Evolutionary conservation across 257 asterid genomes (phyloP), one percentile per base, ranked within the genome.

Genomic region (Solanum sparsipilum): DNA sequence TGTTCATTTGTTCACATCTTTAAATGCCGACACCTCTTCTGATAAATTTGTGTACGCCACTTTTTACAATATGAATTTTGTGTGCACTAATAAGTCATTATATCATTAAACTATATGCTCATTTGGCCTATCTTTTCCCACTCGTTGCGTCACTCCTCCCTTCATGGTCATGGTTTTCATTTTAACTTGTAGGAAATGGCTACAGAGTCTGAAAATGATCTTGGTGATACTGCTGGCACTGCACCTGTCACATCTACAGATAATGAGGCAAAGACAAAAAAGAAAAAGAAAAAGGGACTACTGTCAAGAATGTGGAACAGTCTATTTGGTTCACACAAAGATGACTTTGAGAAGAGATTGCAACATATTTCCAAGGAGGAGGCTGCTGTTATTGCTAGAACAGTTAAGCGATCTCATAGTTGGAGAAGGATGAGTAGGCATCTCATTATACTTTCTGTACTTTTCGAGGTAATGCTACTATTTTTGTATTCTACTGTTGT

Each of bases 321-420:
- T 44, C 73, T 97, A 86, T 94, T 94, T 87, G 89, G 98, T 90
- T 88, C 89, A 36, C 93, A 87, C 65, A 93, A 94, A 82, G 96
- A 95, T 70, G 98, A 97, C 92, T 95, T 95, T 82, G 99, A 96
- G 93, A 96, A 96, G 93, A 92, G 99, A 90, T 90, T 97, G 95
- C 89, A 96, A 91, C 90, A 95, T 87, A 95, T 97, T 89, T 91
- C 98, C 56, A 97, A 95, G 94, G 98, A 97, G 92, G 99, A 97
- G 94, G 95, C 95, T 83, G 87, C 93, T 41, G 93, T 95, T 88
- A 95, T 93, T 88, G 87, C 93, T 52, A 93, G 97, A 91, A 92
- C 94, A 38, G 91, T 89, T 60, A 95, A 78, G 88, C 98, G 98
- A 35, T 89, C 98, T 65, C 94, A 91, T 31, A 92, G 91, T 87